Evolutionary conservation across 257 asterid genomes (phyloP).

Genomic region (Cruciata laevipes): DNA sequence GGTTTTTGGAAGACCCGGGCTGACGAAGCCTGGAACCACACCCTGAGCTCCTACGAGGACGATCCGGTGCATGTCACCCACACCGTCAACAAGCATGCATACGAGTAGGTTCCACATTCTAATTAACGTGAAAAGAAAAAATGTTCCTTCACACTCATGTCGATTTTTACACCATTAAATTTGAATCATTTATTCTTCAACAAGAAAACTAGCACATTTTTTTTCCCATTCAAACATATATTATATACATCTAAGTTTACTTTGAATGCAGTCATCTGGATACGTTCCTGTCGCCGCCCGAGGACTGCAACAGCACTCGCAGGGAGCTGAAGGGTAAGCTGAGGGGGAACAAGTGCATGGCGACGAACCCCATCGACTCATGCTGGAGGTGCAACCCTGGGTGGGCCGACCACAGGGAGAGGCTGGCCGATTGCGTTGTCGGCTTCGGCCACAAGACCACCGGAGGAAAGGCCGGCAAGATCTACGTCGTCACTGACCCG

Average conservation of each 20-base stretch:
- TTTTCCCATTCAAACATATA: no score
- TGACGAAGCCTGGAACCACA: constrained; percentile 45
- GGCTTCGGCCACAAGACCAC: constrained; percentile 64
- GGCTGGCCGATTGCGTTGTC: constrained; percentile 63
- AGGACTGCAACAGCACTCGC: constrained; percentile 31
- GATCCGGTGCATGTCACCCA: constrained; percentile 35
- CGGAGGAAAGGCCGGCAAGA: constrained; percentile 59
- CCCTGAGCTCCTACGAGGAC: constrained; percentile 40
- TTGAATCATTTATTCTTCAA: no score
- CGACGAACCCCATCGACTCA: constrained; percentile 66
- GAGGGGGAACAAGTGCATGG: constrained; percentile 43
- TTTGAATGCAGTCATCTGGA: constrained; percentile 20
- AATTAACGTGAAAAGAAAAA: no score
- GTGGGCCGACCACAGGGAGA: constrained; percentile 55
- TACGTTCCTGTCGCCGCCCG: constrained; percentile 13
- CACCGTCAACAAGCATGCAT: constrained; percentile 35
- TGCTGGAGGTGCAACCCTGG: constrained; percentile 78
- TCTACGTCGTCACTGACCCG: constrained; percentile 55
- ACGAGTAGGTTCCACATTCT: constrained; percentile 6
- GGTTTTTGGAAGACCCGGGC: constrained; percentile 35
- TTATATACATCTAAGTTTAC: no score
- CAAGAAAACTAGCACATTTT: no score
- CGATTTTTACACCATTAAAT: no score
- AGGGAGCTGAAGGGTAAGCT: constrained; percentile 30
- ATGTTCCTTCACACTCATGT: no score